These are phyloP conservation scores for Colletotrichum graminicola DNA, from an alignment of 2,329 filamentous ascomycete species.

Conservation along the genomic window DNA sequence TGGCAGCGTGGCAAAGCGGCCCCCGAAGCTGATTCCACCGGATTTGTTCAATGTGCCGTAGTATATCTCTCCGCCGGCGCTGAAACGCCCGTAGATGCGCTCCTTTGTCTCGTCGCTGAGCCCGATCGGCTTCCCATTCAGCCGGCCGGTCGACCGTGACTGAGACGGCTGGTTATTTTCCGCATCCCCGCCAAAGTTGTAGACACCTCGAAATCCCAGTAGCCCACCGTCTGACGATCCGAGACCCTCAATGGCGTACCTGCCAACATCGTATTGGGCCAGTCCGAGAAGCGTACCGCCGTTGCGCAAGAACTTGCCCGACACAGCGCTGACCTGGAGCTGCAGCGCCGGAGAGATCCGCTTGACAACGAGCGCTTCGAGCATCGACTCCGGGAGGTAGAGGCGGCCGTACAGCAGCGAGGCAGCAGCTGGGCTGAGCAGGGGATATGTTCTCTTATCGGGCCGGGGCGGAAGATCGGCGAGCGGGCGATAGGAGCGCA, in stretches of 20 bases:
- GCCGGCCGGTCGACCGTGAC: conserved; percentile 40
- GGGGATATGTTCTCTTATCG: conserved; percentile 10
- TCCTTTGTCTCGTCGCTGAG: conserved; percentile 59
- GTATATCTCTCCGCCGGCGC: conserved; percentile 92
- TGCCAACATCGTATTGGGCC: conserved; percentile 85
- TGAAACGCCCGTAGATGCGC: conserved; percentile 83
- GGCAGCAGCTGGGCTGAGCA: conserved; percentile 51
- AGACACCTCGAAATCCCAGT: conserved; percentile 87
- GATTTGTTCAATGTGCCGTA: conserved; percentile 96
- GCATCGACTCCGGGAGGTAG: conserved; percentile 84
- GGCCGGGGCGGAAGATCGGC: conserved; percentile 65
- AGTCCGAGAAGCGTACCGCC: conserved; percentile 81
- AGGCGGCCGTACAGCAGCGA: conserved; percentile 81
- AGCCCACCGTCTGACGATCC: conserved; percentile 93
- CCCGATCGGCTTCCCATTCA: conserved; percentile 42
- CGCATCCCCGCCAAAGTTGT: conserved; percentile 89
- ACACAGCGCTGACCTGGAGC: conserved; percentile 83
- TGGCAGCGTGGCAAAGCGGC: conserved; percentile 89
- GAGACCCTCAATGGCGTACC: conserved; percentile 89
- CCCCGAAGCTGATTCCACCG: conserved; percentile 88
- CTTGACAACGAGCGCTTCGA: conserved; percentile 88
- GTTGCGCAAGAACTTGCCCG: conserved; percentile 76
- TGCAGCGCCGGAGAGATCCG: conserved; percentile 83
- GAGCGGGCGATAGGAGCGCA: conserved; percentile 86
- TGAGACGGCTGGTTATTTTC: conserved; percentile 45